These are phyloP conservation scores for Arabidopsis hybrid DNA, from an alignment of 441 rosid species.

Conservation along the genomic window DNA sequence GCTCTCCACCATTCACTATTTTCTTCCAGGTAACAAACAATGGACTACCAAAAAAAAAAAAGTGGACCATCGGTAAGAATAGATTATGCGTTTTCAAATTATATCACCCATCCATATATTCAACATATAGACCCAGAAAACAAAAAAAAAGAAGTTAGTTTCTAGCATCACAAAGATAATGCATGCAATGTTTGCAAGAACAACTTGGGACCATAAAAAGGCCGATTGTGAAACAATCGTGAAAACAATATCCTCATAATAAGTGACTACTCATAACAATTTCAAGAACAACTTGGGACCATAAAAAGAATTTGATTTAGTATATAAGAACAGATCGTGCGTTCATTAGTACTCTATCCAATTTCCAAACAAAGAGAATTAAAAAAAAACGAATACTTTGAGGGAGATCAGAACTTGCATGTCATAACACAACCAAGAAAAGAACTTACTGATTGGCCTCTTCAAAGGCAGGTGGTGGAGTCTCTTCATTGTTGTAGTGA, in stretches of 20 bases:
- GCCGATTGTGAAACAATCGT: not conserved
- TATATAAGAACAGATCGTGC: no score
- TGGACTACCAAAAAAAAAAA: constrained; percentile 56
- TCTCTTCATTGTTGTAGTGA: constrained; percentile 85
- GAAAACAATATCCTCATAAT: not conserved
- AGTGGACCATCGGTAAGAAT: no score
- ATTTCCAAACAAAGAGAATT: not conserved
- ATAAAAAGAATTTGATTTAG: no score
- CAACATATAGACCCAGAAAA: not conserved
- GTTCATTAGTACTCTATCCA: not conserved
- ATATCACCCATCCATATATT: not conserved
- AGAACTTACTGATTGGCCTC: constrained; percentile 74
- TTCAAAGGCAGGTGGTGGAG: constrained; percentile 89
- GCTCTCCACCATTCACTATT: constrained; percentile 84
- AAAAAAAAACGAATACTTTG: not conserved
- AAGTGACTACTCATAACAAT: not conserved
- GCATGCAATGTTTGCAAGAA: not conserved
- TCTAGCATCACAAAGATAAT: not conserved
- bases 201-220: no score
- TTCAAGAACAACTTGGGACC: no score
- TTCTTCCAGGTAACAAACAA: constrained; percentile 99
- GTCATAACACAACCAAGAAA: not conserved
- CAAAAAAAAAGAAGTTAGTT: not conserved
- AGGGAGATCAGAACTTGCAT: constrained; percentile 21
- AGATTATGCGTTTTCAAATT: not conserved